phyloP scores from a whole-genome alignment of 2,329 filamentous ascomycete genomes.

The Pseudogymnoascus sp. region DNA sequence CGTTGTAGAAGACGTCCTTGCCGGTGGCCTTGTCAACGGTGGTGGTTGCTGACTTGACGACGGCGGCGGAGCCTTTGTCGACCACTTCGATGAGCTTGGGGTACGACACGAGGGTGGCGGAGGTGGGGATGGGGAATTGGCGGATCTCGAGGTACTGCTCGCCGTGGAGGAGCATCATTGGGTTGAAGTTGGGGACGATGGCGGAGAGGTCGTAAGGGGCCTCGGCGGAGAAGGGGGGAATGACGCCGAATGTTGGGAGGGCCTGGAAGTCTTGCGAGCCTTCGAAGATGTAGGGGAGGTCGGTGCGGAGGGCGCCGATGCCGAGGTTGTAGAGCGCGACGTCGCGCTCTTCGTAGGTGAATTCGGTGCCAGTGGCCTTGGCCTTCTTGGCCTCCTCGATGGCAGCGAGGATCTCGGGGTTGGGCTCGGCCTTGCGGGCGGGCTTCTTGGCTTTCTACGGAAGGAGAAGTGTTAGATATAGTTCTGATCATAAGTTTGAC shows the following conservation, averaged over 20 bases:
- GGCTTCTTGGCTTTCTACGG: conserved; percentile 22
- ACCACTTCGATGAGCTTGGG: conserved; percentile 85
- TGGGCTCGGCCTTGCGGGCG: conserved; percentile 19
- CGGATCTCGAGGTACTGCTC: conserved; percentile 96
- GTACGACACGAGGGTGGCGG: conserved; percentile 66
- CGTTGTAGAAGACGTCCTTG: conserved; percentile 94
- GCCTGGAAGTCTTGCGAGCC: conserved; percentile 87
- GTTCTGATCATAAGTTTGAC: conserved; percentile 5
- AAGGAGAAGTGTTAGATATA: conserved; percentile 10
- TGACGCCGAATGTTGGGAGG: conserved; percentile 89
- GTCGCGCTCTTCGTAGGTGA: conserved; percentile 78
- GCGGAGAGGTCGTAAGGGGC: conserved; percentile 73
- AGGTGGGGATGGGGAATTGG: conserved; percentile 85
- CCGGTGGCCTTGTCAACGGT: conserved; percentile 80
- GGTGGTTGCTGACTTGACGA: conserved; percentile 71
- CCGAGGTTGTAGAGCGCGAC: conserved; percentile 94
- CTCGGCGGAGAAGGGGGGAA: conserved; percentile 84
- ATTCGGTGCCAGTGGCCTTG: conserved; percentile 67
- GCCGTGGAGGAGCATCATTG: conserved; percentile 98
- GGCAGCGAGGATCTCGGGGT: conserved; percentile 61
- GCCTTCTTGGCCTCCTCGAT: conserved; percentile 71
- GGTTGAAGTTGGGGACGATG: conserved; percentile 90
- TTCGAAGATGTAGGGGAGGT: conserved; percentile 85
- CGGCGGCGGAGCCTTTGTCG: conserved; percentile 86
- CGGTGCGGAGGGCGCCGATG: conserved; percentile 81